These are phyloP conservation scores for Microdochium trichocladiopsis DNA, from an alignment of 2,329 filamentous ascomycete species.

Conservation along the genomic window DNA sequence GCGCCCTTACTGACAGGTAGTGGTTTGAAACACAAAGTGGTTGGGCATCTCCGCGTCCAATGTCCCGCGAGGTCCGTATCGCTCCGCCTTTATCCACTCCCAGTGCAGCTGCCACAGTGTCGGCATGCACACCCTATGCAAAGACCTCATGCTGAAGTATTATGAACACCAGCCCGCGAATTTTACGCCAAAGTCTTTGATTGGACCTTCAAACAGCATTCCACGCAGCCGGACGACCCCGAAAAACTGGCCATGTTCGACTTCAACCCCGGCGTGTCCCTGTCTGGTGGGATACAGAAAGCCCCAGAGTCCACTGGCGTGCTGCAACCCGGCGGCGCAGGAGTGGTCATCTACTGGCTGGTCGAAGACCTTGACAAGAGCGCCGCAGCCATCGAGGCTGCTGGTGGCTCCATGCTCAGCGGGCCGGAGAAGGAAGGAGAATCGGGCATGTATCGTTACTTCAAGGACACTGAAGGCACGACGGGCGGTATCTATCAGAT, in stretches of 20 bases:
- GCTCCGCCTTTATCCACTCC: no score
- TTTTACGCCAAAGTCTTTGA: constrained; percentile 21
- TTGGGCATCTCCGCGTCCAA: constrained; percentile 19
- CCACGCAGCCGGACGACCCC: constrained; percentile 3
- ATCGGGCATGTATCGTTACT: constrained; percentile 18
- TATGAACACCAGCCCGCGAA: constrained; percentile 9
- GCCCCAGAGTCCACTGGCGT: constrained; percentile 15
- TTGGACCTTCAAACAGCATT: constrained; percentile 11
- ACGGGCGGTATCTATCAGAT: constrained; percentile 21
- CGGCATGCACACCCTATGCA: no score
- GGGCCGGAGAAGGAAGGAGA: constrained; percentile 17
- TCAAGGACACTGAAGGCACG: constrained; percentile 22
- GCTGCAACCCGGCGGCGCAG: constrained; percentile 13
- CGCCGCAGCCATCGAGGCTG: constrained; percentile 13
- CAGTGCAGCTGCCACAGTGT: no score
- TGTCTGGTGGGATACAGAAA: constrained; percentile 19
- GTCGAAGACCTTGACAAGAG: constrained; percentile 20
- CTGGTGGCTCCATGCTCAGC: constrained; percentile 20
- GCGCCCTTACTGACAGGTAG: no score
- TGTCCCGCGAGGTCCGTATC: constrained; percentile 14
- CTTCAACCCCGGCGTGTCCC: constrained; percentile 17
- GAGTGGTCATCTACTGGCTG: constrained; percentile 19
- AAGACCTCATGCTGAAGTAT: no score
- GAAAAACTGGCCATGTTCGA: constrained; percentile 17
- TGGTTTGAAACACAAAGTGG: no score